These are phyloP conservation scores for Sarocladiaceae sp. DNA, from an alignment of 2,329 filamentous ascomycete genomes.

Conservation along the genomic window DNA sequence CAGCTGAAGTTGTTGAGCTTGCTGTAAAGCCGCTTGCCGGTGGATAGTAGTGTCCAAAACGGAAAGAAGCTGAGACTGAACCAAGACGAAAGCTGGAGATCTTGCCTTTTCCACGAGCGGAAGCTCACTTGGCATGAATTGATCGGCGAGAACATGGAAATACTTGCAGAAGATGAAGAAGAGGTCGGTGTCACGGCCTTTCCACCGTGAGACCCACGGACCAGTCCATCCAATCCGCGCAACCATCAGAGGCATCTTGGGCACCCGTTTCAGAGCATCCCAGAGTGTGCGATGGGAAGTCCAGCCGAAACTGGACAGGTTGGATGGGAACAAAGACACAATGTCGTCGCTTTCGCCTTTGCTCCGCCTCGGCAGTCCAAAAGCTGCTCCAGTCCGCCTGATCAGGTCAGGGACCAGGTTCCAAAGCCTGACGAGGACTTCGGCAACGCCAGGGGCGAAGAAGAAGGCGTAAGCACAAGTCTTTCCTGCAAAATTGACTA, in stretches of 20 bases:
- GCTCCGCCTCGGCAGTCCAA: slow-evolving; percentile 56
- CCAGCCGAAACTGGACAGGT: slow-evolving; percentile 55
- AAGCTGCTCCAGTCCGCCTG: slow-evolving; percentile 66
- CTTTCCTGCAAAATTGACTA: slow-evolving; percentile 85
- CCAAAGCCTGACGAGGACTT: slow-evolving; percentile 81
- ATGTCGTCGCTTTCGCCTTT: slow-evolving; percentile 60
- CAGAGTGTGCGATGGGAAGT: slow-evolving; percentile 44
- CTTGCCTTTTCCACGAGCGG: slow-evolving; percentile 53
- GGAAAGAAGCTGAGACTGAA: slow-evolving; percentile 77
- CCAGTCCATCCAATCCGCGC: slow-evolving; percentile 79
- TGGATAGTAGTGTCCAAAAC: slow-evolving; percentile 82
- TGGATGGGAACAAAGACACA: slow-evolving; percentile 64
- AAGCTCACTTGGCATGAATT: slow-evolving; percentile 59
- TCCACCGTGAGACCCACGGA: slow-evolving; percentile 81
- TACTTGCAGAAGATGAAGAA: slow-evolving; percentile 92
- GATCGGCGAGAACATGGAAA: slow-evolving; percentile 73
- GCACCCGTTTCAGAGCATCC: slow-evolving; percentile 59
- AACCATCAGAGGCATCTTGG: slow-evolving; percentile 62
- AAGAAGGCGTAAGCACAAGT: slow-evolving; percentile 91
- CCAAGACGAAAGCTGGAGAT: slow-evolving; percentile 72
- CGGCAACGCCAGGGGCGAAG: slow-evolving; percentile 82
- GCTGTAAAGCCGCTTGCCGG: slow-evolving; percentile 57
- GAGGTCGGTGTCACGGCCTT: slow-evolving; percentile 79
- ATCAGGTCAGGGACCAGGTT: slow-evolving; percentile 64
- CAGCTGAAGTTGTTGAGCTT: slow-evolving; percentile 36